Conservation (phyloP, 495 filamentous ascomycete genomes). For the Penicillium parvum region DNA sequence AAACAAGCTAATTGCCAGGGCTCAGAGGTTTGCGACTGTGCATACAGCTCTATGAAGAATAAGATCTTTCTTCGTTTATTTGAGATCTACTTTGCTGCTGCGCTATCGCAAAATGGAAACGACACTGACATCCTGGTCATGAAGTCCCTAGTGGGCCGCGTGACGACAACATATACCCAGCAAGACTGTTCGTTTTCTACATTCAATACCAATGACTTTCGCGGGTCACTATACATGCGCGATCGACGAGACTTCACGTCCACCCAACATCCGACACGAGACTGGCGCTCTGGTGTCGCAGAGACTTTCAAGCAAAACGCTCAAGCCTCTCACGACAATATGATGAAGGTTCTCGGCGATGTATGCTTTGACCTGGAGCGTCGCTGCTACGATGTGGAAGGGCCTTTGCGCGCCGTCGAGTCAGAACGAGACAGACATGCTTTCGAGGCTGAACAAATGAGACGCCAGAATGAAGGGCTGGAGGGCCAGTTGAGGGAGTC, state of each 20-base stretch:
- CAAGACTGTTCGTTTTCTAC: conserved; percentile 18
- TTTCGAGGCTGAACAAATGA: conserved; percentile 23
- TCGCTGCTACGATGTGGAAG: conserved; percentile 48
- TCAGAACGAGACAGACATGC: conserved; percentile 38
- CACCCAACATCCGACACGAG: conserved; percentile 15
- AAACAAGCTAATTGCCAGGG: conserved; percentile 19
- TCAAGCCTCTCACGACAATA: conserved; percentile 30
- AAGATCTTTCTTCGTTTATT: conserved; percentile 27
- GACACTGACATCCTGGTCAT: conserved; percentile 8
- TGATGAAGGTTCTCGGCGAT: conserved; percentile 46
- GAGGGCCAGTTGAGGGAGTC: conserved; percentile 24
- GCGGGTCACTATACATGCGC: conserved; percentile 5
- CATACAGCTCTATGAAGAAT: conserved; percentile 24
- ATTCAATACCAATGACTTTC: conserved; percentile 10
- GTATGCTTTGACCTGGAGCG: conserved; percentile 53
- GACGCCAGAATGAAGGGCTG: conserved; percentile 24
- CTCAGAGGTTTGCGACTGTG: conserved; percentile 17
- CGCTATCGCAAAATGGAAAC: conserved; percentile 10
- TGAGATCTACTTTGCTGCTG: conserved; percentile 21
- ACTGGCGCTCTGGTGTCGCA: conserved; percentile 44
- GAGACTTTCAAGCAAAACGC: conserved; percentile 33
- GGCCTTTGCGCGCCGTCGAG: conserved; percentile 42
- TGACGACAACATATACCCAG: conserved; percentile 7
- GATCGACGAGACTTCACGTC: conserved; percentile 8
- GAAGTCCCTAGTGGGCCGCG: conserved; percentile 14